Conservation (phyloP, 768 basidiomycete genomes). For the Royoungia palumana region DNA sequence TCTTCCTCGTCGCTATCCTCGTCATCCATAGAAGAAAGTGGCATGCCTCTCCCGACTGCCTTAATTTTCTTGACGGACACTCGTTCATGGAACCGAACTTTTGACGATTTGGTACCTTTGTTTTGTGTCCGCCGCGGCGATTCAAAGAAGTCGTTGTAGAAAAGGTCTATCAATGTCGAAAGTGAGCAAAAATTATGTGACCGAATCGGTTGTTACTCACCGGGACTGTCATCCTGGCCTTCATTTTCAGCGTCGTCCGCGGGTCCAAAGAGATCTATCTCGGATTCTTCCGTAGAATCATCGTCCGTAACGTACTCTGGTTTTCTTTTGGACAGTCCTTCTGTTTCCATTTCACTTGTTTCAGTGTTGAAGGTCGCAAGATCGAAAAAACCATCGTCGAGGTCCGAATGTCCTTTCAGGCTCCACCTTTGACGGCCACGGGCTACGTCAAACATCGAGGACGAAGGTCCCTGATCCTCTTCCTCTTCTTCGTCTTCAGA, state of each 20-base stretch:
- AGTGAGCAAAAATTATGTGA: neutral
- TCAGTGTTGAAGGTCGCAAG: conserved; percentile 85
- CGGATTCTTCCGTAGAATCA: conserved; percentile 47
- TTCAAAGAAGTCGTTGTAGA: conserved; percentile 81
- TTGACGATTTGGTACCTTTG: conserved; percentile 27
- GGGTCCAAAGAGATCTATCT: conserved; percentile 66
- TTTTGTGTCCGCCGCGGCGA: conserved; percentile 40
- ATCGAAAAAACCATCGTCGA: conserved; percentile 91
- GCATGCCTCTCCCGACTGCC: conserved; percentile 61
- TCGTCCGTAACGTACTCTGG: conserved; percentile 52
- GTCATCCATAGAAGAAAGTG: conserved; percentile 41
- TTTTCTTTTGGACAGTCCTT: conserved; percentile 54
- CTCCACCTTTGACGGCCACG: conserved; percentile 25
- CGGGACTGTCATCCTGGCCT: conserved; percentile 40
- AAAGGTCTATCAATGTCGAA: conserved; percentile 44
- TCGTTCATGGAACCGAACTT: conserved; percentile 77
- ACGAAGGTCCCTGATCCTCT: conserved; percentile 23
- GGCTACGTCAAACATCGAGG: conserved; percentile 27
- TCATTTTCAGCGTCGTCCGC: conserved; percentile 46
- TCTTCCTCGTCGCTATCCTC: conserved; percentile 38
- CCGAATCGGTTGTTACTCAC: conserved; percentile 30
- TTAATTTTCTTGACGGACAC: conserved; percentile 82
- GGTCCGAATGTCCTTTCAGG: conserved; percentile 38
- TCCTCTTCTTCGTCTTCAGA: conserved; percentile 40
- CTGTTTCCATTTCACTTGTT: conserved; percentile 74